A percentile compares a stretch with the other conserved stretches of the same genome.
These are phyloP conservation scores for Chenopodium album DNA, from an alignment of 148 eudicot species.

Conservation along the genomic window DNA sequence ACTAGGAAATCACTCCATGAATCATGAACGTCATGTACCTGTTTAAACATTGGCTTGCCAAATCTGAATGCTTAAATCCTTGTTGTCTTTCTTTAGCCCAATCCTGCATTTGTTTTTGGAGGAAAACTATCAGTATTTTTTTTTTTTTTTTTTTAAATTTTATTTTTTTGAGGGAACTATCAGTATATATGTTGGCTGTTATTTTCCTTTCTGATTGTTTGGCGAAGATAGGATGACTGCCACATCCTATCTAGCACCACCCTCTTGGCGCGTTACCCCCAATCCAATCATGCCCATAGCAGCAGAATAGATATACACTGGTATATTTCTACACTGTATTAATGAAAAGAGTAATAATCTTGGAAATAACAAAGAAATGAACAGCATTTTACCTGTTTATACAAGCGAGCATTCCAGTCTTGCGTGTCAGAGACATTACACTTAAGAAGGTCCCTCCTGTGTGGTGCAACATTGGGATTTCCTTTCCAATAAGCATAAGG, in stretches of 20 bases:
- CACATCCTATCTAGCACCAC: slow-evolving; percentile 18
- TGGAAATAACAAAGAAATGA: slow-evolving; percentile 1
- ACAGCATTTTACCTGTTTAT: slow-evolving; percentile 45
- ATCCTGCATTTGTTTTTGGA: slow-evolving; percentile 41
- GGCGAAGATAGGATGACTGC: not conserved
- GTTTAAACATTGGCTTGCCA: slow-evolving; percentile 65
- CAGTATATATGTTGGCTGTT: not conserved
- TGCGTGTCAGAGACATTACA: slow-evolving; percentile 68
- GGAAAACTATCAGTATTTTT: not conserved
- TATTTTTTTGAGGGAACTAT: not conserved
- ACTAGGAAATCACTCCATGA: not conserved
- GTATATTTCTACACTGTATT: not conserved
- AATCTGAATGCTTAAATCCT: slow-evolving; percentile 64
- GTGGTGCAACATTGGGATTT: slow-evolving; percentile 58
- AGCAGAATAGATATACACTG: not conserved
- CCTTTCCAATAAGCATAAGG: slow-evolving; percentile 90
- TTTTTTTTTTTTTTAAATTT: too few species aligned
- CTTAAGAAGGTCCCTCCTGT: slow-evolving; percentile 65
- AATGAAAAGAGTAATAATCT: not conserved
- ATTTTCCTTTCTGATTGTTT: not conserved
- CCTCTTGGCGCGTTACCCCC: not conserved
- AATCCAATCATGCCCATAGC: not conserved
- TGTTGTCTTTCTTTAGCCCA: slow-evolving; percentile 51
- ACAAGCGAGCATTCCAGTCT: slow-evolving; percentile 76
- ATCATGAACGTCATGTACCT: slow-evolving; percentile 31